Evolutionary conservation across 169 alveolate species (phyloP), one percentile per base, ranked within the genome.

Genomic region (Eimeria necatrix): DNA sequence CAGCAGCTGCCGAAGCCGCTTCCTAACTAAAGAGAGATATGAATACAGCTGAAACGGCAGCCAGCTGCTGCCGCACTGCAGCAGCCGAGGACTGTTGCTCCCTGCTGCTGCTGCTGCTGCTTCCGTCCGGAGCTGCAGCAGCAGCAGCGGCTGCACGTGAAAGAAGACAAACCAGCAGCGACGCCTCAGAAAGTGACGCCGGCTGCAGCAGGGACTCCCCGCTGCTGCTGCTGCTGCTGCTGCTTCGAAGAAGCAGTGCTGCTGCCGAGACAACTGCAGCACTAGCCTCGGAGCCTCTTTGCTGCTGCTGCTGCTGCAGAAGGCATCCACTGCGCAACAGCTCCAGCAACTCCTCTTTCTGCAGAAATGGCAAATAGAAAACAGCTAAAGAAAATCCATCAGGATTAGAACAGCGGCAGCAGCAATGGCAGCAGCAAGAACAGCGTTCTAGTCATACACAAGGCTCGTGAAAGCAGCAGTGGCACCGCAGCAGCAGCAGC

Each of bases 251-350:
- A 1, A 78, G 41, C 87, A n/a, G 64, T 16, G 87, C 87, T 78
- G 64, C 64, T 78, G 87, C 87, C 4, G 87, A n/a, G 7, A 49
- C 64, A n/a, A 78, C 64, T 16, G 87, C 87, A 78, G 60, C 26
- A 49, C 87, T 59, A 46, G 64, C 26, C 32, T 78, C 87, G 59
- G 26, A 22, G 56, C 26, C 56, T 24, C 83, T 14, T 41, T 73
- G 83, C 52, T 73, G 83, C 52, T 73, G 76, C 76, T 64, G 87
- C 87, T 78, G 87, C 87, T 78, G 87, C 87, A 10, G 87, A 68
- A 51, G 64, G 24, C 7, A 32, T n/a, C 61, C 87, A 4, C 64
- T 7, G 4, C 20, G 87, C 41, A 78, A 68, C 41, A 78, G 59
- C 56, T 78, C 64, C 87, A 78, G 87, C 61, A 78, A 32, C 87